Base-by-base conservation (phyloP, 768 basidiomycete genomes). In the Russula lepida region DNA sequence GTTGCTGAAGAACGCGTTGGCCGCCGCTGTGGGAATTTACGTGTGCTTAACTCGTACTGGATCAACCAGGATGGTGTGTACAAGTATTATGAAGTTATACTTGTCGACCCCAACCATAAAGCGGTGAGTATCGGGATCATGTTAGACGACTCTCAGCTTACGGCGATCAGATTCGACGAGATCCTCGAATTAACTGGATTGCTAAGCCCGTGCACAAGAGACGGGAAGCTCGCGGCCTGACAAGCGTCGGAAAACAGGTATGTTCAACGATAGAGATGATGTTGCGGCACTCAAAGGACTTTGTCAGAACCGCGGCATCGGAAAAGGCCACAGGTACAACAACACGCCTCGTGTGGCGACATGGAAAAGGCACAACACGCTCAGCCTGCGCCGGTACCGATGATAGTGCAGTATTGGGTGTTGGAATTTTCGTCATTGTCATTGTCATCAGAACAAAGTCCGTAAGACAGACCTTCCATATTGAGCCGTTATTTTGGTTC, bases 141-240 rank as follows among this genome's bases (percentile, higher is more conserved):
- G 27, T 21, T 30, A 33, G 15, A 25, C 41, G 9, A 50, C 41
- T 33, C 37, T 39, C 47, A 30, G 69, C 50, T 73, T n/a, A 58
- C 43, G 59, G 37, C 2, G 35, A 46, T 25, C 67, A 90, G 86
- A 87, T 98, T 76, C 92, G 93, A 66, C 91, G 95, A 66, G 95
- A 99, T 74, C 79, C 97, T 66, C 85, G 92, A 71, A 98, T 99
- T 81, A 98, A 91, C 86, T 99, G 95, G 97, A 99, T 99, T 77
- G 78, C 82, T 72, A 94, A 95, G 74, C 89, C 97, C 32, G 95
- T 98, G 52, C 97, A 99, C 88, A 99, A 98, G 79, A 92, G 89
- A 72, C 87, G 97, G 71, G 97, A 99, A 76, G 84, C 92, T 68
- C 93, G 97, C 74, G 97, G 97, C 65, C 92, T 99, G 68, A 99